Base-by-base conservation (phyloP, 2,329 filamentous ascomycete species). In the Immersiporthe knoxdaviesiana region DNA sequence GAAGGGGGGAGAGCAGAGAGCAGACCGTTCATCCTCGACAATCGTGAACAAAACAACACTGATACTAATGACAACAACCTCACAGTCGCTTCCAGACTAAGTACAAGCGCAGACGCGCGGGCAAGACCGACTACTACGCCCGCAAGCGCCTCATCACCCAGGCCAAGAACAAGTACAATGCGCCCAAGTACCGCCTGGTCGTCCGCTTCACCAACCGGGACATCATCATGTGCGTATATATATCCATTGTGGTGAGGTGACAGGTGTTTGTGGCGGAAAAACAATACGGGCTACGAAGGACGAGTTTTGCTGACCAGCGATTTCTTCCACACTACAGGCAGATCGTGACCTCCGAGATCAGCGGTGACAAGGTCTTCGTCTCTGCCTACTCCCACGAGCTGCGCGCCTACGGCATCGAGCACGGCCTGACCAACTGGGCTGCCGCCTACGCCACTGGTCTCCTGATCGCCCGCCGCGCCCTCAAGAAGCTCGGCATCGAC, bases 161-260 rank as follows among this genome's bases (percentile, higher is more conserved):
- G 90, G 96, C 96, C 87, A 99, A 98, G 93, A 99, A 99, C 93
- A 99, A 99, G 92, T 99, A 98, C 92, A 97, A 97, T 87, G 92
- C 96, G 74, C 96, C 96, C 85, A 99, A 99, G 91, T 98, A 99
- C 92, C 93, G 96, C 81, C 92, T 99, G 81, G 96, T 99, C 76
- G 93, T 99, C 82, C 96, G 96, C 84, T 97, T 97, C 92, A 97
- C 93, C 89, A 97, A 98, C 92, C 93, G 94, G 85, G 95, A 99
- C 89, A 71, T 71, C 70, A 63, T 71, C 70, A 63, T 71, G 70
- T 71, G 58, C 65, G 70, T 71, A 66, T 62, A 66, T 58, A 60
- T 47, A 35, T 12, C n/a, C 21, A 35, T 27, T 11, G 52, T 56
- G 32, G 63, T 12, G 24, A 11, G 27, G 47, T 11, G n/a, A n/a